Percentiles rank a stretch among this genome's conserved stretches.
phyloP scores from a whole-genome alignment of 352 stramenopile species.

The Globisporangium rhizosaccharum region DNA sequence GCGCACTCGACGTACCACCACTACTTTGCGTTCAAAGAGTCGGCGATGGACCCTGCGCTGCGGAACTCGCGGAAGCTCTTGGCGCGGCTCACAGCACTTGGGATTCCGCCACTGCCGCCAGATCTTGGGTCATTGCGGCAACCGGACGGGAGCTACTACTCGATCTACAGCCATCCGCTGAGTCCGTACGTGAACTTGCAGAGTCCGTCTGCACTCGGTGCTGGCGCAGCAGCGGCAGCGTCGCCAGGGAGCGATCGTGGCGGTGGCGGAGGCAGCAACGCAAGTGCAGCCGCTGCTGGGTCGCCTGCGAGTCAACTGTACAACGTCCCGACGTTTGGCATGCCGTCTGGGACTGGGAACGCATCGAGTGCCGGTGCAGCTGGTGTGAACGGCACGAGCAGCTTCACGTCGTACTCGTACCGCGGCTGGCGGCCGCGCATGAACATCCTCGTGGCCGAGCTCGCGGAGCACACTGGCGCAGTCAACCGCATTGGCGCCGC shows the following conservation, averaged over 20 bases:
- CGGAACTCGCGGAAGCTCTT: conserved; percentile 82
- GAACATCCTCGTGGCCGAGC: conserved; percentile 74
- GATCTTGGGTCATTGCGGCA: conserved; percentile 84
- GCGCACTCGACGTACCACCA: conserved; percentile 58
- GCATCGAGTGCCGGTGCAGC: conserved; percentile 17
- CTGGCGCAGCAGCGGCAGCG: conserved; percentile 7
- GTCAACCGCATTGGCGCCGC: conserved; percentile 92
- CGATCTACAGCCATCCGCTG: conserved; percentile 72
- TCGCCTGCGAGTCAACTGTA: conserved; percentile 26
- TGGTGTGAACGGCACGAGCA: conserved; percentile 22
- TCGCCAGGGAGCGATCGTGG: conserved; percentile 26
- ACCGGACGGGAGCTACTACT: conserved; percentile 56
- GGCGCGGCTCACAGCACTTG: conserved; percentile 87
- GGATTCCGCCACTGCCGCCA: conserved; percentile 89
- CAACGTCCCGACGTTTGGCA: neutral
- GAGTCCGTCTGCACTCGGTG: neutral
- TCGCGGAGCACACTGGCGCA: conserved; percentile 90
- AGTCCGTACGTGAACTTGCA: conserved; percentile 55
- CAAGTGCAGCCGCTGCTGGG: conserved; percentile 13
- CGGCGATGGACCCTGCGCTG: conserved; percentile 76
- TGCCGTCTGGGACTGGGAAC: conserved; percentile 9
- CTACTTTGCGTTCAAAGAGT: conserved; percentile 75
- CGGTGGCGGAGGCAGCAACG: conserved; percentile 3
- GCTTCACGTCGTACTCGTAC: conserved; percentile 32
- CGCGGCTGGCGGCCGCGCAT: conserved; percentile 82